Base-by-base conservation (phyloP, 148 eudicot species). In the Rhododendron vialii region DNA sequence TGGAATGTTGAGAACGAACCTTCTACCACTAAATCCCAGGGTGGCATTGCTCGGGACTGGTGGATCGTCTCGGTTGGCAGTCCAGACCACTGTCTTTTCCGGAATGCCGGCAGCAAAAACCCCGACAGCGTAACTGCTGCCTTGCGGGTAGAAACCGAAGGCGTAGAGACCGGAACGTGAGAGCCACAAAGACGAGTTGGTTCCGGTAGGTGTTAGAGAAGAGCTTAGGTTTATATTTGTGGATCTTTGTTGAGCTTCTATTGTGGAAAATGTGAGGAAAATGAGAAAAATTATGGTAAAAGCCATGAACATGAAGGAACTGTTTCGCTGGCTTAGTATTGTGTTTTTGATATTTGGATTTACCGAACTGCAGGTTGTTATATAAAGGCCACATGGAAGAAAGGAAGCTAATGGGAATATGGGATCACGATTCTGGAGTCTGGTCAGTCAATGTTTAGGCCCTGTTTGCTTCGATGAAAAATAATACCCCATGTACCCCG, bases 141-240 rank as follows among this genome's bases (percentile, higher is more conserved):
- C 88, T 71, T 83, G 50, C 24, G 0, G 80, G 86, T 88, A 86
- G 73, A 88, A 88, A 2, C 87, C 88, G 20, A 88, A 88, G 53
- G 90, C 79, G 20, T 28, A 88, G 9, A 47, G 59, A n/a, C 88
- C 84, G 18, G 90, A 88, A 0, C 43, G 81, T 2, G 90, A 82
- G 4, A 22, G 53, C 88, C 86, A 83, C 13, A 36, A 47, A 15
- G n/a, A n/a, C n/a, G 76, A 30, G 1, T 28, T 28, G 7, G 45
- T 45, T 2, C 50, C 5, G 71, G 69, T 76, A 4, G 89, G 79
- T 26, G 69, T 14, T 17, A 84, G 76, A 1, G 63, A 80, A 38
- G 87, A 84, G 12, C 84, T 41, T 0, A 5, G 14, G 76, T 20
- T 79, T 51, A 86, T 81, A 8, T 82, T 61, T 18, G 28, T 59